Evolutionary conservation across 1,139 yeast species (phyloP).

Genomic region (Wickerhamomyces sp.): DNA sequence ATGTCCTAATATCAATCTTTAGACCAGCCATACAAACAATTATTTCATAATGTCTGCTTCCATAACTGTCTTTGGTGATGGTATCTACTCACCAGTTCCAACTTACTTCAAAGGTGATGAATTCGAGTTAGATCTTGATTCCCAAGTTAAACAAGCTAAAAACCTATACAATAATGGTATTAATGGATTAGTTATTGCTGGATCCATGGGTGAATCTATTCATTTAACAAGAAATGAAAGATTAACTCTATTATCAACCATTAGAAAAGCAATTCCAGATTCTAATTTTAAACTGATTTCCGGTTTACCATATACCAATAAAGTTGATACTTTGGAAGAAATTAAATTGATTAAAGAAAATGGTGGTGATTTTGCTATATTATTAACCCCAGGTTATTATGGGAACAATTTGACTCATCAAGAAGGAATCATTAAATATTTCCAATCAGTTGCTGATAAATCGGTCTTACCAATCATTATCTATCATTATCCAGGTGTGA

Average conservation of each 20-base stretch:
- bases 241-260: constrained; percentile 27
- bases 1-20: too few relatives aligned
- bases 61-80: constrained; percentile 8
- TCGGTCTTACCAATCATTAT: constrained; percentile 41
- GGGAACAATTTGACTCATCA: constrained; percentile 38
- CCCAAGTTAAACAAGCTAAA: constrained; percentile 35
- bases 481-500: constrained; percentile 48
- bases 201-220: constrained; percentile 43
- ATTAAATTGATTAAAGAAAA: constrained; percentile 32
- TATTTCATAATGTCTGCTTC: not conserved
- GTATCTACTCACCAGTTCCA: constrained; percentile 36
- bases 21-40: not conserved
- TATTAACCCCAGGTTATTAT: constrained; percentile 42
- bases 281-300: constrained; percentile 5
- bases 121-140: constrained; percentile 29
- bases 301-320: constrained; percentile 7
- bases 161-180: constrained; percentile 31
- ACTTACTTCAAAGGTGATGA: constrained; percentile 33
- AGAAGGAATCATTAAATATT: constrained; percentile 40
- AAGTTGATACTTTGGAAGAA: constrained; percentile 15
- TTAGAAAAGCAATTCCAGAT: constrained; percentile 35
- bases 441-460: constrained; percentile 38
- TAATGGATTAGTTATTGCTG: constrained; percentile 32
- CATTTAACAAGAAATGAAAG: constrained; percentile 42
- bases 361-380: constrained; percentile 43